Conservation (phyloP, 176 grass and related monocot species). For the Eremochloa ophiuroides region DNA sequence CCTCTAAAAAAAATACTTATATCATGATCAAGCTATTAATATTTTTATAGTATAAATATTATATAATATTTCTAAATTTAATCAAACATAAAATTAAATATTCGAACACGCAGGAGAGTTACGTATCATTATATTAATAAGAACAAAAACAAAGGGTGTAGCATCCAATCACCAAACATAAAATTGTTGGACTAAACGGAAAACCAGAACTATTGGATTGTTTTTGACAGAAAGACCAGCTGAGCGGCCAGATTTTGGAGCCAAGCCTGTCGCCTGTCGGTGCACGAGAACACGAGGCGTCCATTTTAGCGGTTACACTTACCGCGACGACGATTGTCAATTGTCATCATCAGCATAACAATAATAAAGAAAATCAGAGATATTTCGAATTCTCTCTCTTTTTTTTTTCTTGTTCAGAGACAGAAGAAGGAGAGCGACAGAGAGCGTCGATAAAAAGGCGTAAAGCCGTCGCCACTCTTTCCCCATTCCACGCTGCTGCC, state of each 20-base stretch:
- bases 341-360: too few species aligned
- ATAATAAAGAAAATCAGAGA: conserved; percentile 1
- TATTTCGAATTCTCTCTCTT: conserved; percentile 5
- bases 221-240: too few species aligned
- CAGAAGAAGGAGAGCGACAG: not conserved
- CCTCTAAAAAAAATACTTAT: too few species aligned
- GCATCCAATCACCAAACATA: too few species aligned
- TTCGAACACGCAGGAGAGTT: too few species aligned
- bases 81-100: too few species aligned
- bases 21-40: too few species aligned
- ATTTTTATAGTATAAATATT: too few species aligned
- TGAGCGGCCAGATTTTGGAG: not conserved
- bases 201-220: too few species aligned
- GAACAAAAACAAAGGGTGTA: too few species aligned
- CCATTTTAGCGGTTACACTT: not conserved
- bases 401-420: not conserved
- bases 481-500: conserved; percentile 13
- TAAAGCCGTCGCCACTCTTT: conserved; percentile 17
- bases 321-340: not conserved
- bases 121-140: too few species aligned
- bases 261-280: not conserved
- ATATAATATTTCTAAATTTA: not conserved
- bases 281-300: not conserved
- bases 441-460: conserved; percentile 32
- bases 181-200: too few species aligned